Percentiles rank a stretch among this genome's conserved stretches.
These are phyloP conservation scores for Mycena rebaudengoi DNA, from an alignment of 768 basidiomycete genomes.

Conservation along the genomic window DNA sequence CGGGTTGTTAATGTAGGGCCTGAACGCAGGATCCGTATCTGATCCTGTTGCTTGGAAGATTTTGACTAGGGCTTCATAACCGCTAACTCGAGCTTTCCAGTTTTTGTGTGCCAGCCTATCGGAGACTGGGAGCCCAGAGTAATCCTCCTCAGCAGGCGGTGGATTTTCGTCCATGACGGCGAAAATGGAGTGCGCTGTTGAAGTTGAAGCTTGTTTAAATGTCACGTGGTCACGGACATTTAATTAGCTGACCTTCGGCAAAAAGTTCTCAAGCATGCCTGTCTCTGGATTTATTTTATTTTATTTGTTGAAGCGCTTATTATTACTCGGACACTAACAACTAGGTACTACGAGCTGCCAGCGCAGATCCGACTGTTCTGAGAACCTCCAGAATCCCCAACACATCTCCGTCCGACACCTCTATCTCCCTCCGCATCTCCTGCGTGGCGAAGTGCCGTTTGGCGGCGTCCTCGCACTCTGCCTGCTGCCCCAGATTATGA, in stretches of 20 bases:
- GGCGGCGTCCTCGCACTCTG: slow-evolving; percentile 64
- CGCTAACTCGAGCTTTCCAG: slow-evolving; percentile 98
- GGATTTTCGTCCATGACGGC: slow-evolving; percentile 84
- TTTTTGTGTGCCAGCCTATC: slow-evolving; percentile 94
- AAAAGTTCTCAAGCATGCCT: no score
- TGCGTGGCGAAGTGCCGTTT: slow-evolving; percentile 57
- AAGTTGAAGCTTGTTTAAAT: no score
- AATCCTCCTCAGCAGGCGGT: slow-evolving; percentile 94
- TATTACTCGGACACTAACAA: no score
- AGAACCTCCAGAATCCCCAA: slow-evolving; percentile 66
- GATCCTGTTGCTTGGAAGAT: slow-evolving; percentile 90
- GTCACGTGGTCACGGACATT: no score
- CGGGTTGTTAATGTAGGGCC: slow-evolving; percentile 81
- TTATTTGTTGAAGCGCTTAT: no score
- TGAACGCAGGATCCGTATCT: slow-evolving; percentile 94
- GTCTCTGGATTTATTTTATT: no score
- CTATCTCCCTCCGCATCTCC: slow-evolving; percentile 49
- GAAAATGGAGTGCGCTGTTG: no score
- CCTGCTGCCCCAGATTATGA: slow-evolving; percentile 68
- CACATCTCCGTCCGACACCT: slow-evolving; percentile 61
- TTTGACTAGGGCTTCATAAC: slow-evolving; percentile 88
- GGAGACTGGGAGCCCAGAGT: slow-evolving; percentile 76
- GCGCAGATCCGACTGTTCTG: slow-evolving; percentile 61
- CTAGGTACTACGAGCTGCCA: slow-evolving; percentile 60
- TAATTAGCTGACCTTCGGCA: no score